A percentile compares a stretch with the other conserved stretches of the same genome.
Conservation (phyloP, 768 basidiomycete species). For the Boletus reticuloceps region DNA sequence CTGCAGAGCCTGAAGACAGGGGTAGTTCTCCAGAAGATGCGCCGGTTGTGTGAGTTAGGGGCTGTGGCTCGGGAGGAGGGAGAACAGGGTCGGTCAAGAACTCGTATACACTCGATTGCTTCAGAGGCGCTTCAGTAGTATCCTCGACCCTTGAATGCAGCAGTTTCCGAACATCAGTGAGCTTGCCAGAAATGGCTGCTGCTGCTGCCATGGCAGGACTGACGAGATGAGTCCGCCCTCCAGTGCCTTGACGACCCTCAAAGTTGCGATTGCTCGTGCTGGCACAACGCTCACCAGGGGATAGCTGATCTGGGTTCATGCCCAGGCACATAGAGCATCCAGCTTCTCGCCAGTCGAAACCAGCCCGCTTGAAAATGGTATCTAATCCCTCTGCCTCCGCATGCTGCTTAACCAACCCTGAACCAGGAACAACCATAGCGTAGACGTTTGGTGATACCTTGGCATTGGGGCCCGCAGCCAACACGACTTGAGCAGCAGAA, state of each 20-base stretch:
- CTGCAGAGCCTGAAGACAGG: slow-evolving; percentile 44
- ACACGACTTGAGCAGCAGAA: slow-evolving; percentile 71
- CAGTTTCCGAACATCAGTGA: slow-evolving; percentile 83
- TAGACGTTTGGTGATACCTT: slow-evolving; percentile 72
- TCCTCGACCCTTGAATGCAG: slow-evolving; percentile 47
- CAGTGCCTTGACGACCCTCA: slow-evolving; percentile 84
- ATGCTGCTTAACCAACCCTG: slow-evolving; percentile 86
- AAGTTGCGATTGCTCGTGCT: slow-evolving; percentile 94
- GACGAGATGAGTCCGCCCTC: slow-evolving; percentile 85
- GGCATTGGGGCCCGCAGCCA: slow-evolving; percentile 69
- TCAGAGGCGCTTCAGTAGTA: slow-evolving; percentile 44
- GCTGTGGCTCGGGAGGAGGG: slow-evolving; percentile 50
- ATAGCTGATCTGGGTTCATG: slow-evolving; percentile 92
- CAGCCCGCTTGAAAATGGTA: slow-evolving; percentile 81
- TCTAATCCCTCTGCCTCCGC: slow-evolving; percentile 90
- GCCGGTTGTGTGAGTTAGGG: slow-evolving; percentile 33
- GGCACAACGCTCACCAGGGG: slow-evolving; percentile 81
- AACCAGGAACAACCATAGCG: slow-evolving; percentile 92
- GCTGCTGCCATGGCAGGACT: slow-evolving; percentile 93
- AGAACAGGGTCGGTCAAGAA: slow-evolving; percentile 72
- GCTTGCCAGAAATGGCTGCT: slow-evolving; percentile 79
- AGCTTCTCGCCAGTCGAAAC: slow-evolving; percentile 94
- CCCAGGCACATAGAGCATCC: slow-evolving; percentile 96
- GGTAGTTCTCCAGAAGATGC: slow-evolving; percentile 34
- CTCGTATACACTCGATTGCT: slow-evolving; percentile 67